phyloP scores from a whole-genome alignment of 2,329 filamentous ascomycete species.

The Penicillium sp. region DNA sequence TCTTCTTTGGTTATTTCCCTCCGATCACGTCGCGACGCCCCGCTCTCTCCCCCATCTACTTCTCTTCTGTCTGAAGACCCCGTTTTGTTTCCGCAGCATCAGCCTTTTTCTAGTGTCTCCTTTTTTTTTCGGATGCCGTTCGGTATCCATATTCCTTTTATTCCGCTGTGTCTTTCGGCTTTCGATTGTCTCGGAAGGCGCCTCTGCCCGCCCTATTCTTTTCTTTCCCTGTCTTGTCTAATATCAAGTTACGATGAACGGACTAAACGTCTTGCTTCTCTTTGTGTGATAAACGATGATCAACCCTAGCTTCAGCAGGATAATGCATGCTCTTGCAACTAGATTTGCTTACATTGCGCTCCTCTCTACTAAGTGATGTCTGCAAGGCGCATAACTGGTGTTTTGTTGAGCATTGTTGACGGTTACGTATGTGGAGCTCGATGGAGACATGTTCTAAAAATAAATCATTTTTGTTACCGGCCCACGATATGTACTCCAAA shows the following conservation, averaged over 20 bases:
- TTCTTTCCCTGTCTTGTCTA: slow-evolving; percentile 21
- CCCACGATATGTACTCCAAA: neutral
- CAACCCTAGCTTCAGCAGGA: slow-evolving; percentile 6
- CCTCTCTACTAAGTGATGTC: neutral
- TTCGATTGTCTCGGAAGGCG: slow-evolving; percentile 1
- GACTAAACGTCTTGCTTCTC: slow-evolving; percentile 21
- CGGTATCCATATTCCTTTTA: slow-evolving; percentile 22
- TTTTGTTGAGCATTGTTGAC: neutral
- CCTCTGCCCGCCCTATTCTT: slow-evolving; percentile 9
- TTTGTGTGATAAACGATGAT: slow-evolving; percentile 22
- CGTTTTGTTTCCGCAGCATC: slow-evolving; percentile 28
- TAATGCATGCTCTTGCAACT: slow-evolving; percentile 12
- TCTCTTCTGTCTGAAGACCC: slow-evolving; percentile 24
- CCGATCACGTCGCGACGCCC: slow-evolving; percentile 26
- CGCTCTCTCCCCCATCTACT: slow-evolving; percentile 14
- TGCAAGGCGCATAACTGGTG: neutral
- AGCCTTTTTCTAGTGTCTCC: slow-evolving; percentile 22
- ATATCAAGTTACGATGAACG: slow-evolving; percentile 27
- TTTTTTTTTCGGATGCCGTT: too few species aligned
- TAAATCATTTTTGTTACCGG: neutral
- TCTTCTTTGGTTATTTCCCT: slow-evolving; percentile 17
- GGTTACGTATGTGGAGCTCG: neutral
- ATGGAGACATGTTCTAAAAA: neutral
- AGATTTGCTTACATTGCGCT: neutral
- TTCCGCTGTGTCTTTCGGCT: slow-evolving; percentile 5